A percentile compares a stretch with the other conserved stretches of the same genome.
These are phyloP conservation scores for Eucalyptus regnans DNA, from an alignment of 345 rosid genomes.

Conservation along the genomic window DNA sequence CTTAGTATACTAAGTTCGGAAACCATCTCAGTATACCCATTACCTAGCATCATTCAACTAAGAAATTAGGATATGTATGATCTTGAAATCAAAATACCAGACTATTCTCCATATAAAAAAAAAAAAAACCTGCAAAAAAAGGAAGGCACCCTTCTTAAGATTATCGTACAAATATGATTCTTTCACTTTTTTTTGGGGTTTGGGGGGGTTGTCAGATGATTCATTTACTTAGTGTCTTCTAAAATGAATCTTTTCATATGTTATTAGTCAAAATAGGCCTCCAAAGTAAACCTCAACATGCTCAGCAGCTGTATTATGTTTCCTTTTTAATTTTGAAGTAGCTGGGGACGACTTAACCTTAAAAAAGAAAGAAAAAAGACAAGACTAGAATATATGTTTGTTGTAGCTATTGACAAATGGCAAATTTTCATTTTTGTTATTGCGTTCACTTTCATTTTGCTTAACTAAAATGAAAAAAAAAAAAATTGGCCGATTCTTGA, in stretches of 20 bases:
- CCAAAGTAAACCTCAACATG: background rate
- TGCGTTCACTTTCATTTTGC: background rate
- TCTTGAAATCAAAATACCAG: background rate
- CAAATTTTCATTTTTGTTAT: too few species aligned
- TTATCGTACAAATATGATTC: background rate
- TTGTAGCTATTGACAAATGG: background rate
- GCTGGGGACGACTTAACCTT: background rate
- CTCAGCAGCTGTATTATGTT: background rate
- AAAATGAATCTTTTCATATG: background rate
- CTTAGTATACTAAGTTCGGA: background rate
- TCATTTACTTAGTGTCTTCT: background rate
- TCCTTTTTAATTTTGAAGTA: background rate
- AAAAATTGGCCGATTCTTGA: rapidly evolving
- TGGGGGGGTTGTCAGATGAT: background rate
- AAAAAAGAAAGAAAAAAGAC: too few species aligned
- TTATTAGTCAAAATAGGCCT: background rate
- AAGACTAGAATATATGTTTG: background rate
- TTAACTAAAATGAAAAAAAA: too few species aligned
- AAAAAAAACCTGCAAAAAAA: too few species aligned
- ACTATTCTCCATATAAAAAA: background rate
- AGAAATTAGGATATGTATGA: background rate
- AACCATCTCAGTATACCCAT: background rate
- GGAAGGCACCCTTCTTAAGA: background rate
- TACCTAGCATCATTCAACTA: background rate
- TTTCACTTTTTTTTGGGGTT: too few species aligned